Base-by-base conservation (phyloP, 1,284 basidiomycete species). In the Cutaneotrichosporon mucoides region DNA sequence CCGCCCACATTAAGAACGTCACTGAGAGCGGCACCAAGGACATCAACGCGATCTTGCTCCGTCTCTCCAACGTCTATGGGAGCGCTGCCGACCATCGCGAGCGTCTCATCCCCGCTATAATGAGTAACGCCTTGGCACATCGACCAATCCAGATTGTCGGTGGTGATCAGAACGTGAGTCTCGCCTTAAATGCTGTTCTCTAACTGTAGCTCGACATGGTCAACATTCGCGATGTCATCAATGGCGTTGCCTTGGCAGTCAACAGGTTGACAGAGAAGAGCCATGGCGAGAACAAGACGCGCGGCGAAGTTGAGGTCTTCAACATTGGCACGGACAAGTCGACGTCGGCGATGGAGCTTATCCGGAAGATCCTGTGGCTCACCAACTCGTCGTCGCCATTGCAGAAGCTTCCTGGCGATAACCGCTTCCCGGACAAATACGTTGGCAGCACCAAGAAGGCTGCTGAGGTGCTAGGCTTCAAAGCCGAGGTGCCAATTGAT, bases 91-190 rank as follows among this genome's bases (percentile, higher is more conserved):
- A 73, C 60, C 68, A 72, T 52, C 63, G 59, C 7, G 70, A 71
- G 47, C 61, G 72, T 1, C 60, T 73, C 24, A 63, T 70, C 16
- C 72, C 70, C 0, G 58, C 63, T 11, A 66, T 73, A 44, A 58
- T 70, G 38, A 63, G 56, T 11, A 67, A 68, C 36, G 70, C 69
- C 3, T 51, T 73, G 9, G 56, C 69, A 2, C 65, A 71, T 57
- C 66, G 66, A 16, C 59, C 66, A 0, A 68, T 73, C 37, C 72
- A 73, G 57, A 69, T 72, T 16, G 66, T 69, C n/a, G 71, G 67
- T 6, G 70, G 72, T 5, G 63, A 70, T 42, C 70, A 72, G 53
- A 60, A 70, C 36, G 68, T 71, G 52, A 47, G 58, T 59, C 4
- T 6, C 15, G 10, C 33, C 1, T 6, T 37, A 15, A 5, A 15